These are phyloP conservation scores for Solanum tarapatanum DNA, from an alignment of 257 asterid species.

Conservation along the genomic window DNA sequence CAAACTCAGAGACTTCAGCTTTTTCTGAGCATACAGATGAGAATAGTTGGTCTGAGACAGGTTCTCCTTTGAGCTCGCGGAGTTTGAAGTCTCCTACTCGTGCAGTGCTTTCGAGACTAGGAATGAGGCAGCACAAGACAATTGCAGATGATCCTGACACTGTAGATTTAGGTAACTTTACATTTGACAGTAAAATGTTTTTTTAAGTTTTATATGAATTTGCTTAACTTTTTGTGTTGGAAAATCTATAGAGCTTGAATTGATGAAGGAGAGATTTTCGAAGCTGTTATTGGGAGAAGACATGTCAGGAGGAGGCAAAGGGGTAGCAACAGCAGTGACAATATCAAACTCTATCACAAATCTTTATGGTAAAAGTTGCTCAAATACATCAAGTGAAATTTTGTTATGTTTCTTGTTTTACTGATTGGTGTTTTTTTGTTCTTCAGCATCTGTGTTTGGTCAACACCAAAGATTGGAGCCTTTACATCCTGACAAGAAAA, in stretches of 20 bases:
- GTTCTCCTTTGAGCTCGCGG: slow-evolving; percentile 51
- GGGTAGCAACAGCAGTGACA: slow-evolving; percentile 68
- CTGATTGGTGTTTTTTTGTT: not conserved
- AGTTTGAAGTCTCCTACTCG: slow-evolving; percentile 69
- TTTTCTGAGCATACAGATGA: slow-evolving; percentile 58
- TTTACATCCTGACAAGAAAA: slow-evolving; percentile 44
- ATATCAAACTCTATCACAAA: slow-evolving; percentile 85
- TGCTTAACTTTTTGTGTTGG: not conserved
- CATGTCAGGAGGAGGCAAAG: slow-evolving; percentile 94
- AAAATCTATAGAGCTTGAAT: slow-evolving; percentile 47
- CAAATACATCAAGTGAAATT: not conserved
- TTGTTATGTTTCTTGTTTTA: not conserved
- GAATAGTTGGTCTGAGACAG: slow-evolving; percentile 34
- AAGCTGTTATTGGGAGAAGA: slow-evolving; percentile 78
- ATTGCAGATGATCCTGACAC: slow-evolving; percentile 31
- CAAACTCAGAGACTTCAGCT: slow-evolving; percentile 56
- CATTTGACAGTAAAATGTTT: not conserved
- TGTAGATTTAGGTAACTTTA: slow-evolving; percentile 45
- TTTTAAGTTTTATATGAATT: not conserved
- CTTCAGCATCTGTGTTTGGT: slow-evolving; percentile 79
- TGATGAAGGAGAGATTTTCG: slow-evolving; percentile 93
- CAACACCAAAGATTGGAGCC: slow-evolving; percentile 75
- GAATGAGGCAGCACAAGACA: slow-evolving; percentile 48
- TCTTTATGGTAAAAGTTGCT: slow-evolving; percentile 49
- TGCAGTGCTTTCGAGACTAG: slow-evolving; percentile 47